phyloP scores from a whole-genome alignment of 192 early-diverging fungal genomes.

The Coemansia sp. region DNA sequence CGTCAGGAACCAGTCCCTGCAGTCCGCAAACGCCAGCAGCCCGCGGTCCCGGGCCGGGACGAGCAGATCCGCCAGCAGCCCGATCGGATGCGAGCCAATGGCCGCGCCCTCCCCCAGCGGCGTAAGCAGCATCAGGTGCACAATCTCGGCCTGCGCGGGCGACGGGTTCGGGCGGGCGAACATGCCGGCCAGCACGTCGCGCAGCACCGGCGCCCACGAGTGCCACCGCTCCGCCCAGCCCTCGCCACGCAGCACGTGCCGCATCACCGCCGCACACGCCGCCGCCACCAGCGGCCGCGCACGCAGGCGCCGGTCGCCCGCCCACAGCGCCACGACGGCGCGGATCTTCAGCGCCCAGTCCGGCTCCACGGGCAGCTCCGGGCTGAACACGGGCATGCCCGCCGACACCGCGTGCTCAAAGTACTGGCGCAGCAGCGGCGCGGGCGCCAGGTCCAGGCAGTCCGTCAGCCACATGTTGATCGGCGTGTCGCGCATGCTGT shows the following conservation, averaged over 20 bases:
- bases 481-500: conserved; percentile 36
- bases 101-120: not conserved
- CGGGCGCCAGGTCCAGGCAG: conserved; percentile 27
- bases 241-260: conserved; percentile 14
- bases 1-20: conserved; percentile 37
- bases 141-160: conserved; percentile 15
- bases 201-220: conserved; percentile 11
- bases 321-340: conserved; percentile 23
- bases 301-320: conserved; percentile 11
- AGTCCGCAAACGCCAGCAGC: conserved; percentile 32
- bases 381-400: conserved; percentile 16
- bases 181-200: conserved; percentile 1
- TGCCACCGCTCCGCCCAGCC: conserved; percentile 41
- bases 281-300: conserved; percentile 5
- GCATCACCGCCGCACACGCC: not conserved
- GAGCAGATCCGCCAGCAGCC: conserved; percentile 13
- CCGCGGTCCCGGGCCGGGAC: conserved; percentile 3
- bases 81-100: conserved; percentile 13
- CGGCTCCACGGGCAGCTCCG: conserved; percentile 29
- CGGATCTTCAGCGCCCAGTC: conserved; percentile 29
- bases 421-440: conserved; percentile 12
- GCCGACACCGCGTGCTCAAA: conserved; percentile 17
- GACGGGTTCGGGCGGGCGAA: conserved; percentile 9
- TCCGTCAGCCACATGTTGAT: conserved; percentile 50
- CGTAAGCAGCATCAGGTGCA: conserved; percentile 11